A percentile compares a stretch with the other conserved stretches of the same genome.
Conservation (phyloP, 805 yeast genomes). For the Millerozyma miso region DNA sequence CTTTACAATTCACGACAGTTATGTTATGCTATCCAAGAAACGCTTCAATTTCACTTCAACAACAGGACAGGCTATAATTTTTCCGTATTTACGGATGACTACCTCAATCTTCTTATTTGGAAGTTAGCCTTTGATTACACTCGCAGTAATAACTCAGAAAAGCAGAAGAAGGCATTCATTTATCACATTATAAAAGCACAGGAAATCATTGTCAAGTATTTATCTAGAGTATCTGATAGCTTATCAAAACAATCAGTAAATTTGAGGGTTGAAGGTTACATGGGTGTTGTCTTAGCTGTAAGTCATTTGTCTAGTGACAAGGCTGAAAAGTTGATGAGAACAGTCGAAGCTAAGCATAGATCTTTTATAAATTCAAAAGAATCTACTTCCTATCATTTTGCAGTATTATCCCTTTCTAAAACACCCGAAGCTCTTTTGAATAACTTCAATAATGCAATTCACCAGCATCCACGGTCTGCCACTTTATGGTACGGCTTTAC, state of each 20-base stretch:
- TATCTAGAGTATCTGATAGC: slow-evolving; percentile 7
- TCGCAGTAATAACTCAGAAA: slow-evolving; percentile 3
- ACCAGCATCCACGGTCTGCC: slow-evolving; percentile 20
- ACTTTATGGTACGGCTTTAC: slow-evolving; percentile 33
- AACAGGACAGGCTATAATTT: slow-evolving; percentile 18
- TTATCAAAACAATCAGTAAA: slow-evolving; percentile 10
- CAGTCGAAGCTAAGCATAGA: slow-evolving; percentile 18
- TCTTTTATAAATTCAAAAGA: slow-evolving; percentile 11
- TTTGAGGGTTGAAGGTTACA: slow-evolving; percentile 26
- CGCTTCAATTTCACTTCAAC: slow-evolving; percentile 16
- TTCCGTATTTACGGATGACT: slow-evolving; percentile 17
- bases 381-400: slow-evolving; percentile 18
- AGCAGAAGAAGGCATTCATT: slow-evolving; percentile 1
- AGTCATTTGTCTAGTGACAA: slow-evolving; percentile 19
- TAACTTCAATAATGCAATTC: slow-evolving; percentile 29
- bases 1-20: slow-evolving; percentile 20
- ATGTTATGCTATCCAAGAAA: slow-evolving; percentile 12
- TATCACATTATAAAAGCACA: slow-evolving; percentile 22
- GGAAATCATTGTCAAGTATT: slow-evolving; percentile 20
- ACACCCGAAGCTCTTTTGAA: slow-evolving; percentile 33
- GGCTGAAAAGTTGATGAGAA: slow-evolving; percentile 22
- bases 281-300: slow-evolving; percentile 35
- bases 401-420: slow-evolving; percentile 22
- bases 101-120: slow-evolving; percentile 25
- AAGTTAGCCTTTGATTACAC: slow-evolving; percentile 17